Base-by-base conservation (phyloP, 1,284 basidiomycete species). In the Apiotrichum porosum region DNA sequence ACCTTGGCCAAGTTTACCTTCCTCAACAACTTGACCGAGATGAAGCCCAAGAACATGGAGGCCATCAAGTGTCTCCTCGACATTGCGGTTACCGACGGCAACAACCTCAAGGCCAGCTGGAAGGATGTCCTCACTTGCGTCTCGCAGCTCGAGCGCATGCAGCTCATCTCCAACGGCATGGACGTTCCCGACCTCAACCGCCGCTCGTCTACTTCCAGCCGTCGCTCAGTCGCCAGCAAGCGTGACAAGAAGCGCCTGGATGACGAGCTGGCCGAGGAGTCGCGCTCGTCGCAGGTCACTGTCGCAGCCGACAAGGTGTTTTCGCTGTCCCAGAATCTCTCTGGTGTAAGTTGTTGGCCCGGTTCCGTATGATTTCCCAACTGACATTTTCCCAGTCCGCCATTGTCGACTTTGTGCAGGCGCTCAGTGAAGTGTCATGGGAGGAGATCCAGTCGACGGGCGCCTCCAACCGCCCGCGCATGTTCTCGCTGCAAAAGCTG, bases 261-360 rank as follows among this genome's bases (percentile, higher is more conserved):
- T 8, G 93, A 97, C 68, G 94, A 97, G 61, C 81, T 99, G 23
- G 93, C 93, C 0, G 91, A 92, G 60, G 95, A 97, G 69, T 95
- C 94, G 63, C 83, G 91, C 39, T 97, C 95, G 22, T 91, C 90
- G 0, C 92, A 98, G 71, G 97, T 99, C 58, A 98, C 94, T 0
- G 93, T 98, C 40, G 92, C 95, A 0, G 90, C 94, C 6, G 95
- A 99, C 69, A 97, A 97, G 88, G 93, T 99, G 22, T 99, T 99
- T 73, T 97, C 94, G 4, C 79, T 92, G 14, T 94, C 90, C 58
- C 90, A 93, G 61, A 89, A 88, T 63, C 78, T 99, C 23, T 90
- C 90, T 21, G 95, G 95, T 36, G 92, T 94, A 74, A 54, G 86
- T 76, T 15, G 4, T 4, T 6, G 33, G 14, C 19, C 4, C 18